Base-by-base conservation (phyloP, 2,329 filamentous ascomycete species). In the Byssothecium circinans region DNA sequence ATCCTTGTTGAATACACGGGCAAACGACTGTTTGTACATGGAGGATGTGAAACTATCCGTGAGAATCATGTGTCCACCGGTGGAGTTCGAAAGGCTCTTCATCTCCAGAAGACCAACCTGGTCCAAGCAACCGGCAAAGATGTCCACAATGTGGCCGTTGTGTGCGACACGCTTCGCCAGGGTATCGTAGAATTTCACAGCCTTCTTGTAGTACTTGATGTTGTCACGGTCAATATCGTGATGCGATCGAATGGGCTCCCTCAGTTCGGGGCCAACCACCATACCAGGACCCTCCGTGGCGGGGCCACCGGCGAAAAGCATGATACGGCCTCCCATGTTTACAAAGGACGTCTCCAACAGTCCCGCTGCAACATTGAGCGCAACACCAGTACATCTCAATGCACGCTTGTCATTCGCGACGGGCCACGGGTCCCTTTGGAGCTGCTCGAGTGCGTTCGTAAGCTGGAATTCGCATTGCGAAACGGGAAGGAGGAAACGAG, bases 131-230 rank as follows among this genome's bases (percentile, higher is more conserved):
- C 94, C 94, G 44, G 92, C 94, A 70, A 97, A 99, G 45, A 99
- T 94, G 71, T 99, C 94, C 60, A 99, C 89, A 56, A 96, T 89
- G 67, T 99, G 94, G 18, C 94, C 92, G 63, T 99, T 99, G 72
- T 97, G 91, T 12, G 94, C 89, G 17, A 91, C 90, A 50, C 94
- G 84, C 75, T 97, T 97, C 4, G 94, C 91, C 35, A 99, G 81
- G 55, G 84, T 88, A 54, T 99, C 94, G 70, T 97, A 99, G 73
- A 96, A 97, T 85, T 97, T 99, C 41, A 96, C 75, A 18, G 94
- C 94, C 76, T 99, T 99, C 81, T 99, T 99, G 77, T 95, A 97
- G 75, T 97, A 96, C 74, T 99, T 99, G 76, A 96, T 95, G 70
- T 96, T 96, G 73, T 99, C 94, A 48, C 91, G 85, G 70, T 99